phyloP scores from a whole-genome alignment of 352 stramenopile species.

The Globisporangium abappressorium region DNA sequence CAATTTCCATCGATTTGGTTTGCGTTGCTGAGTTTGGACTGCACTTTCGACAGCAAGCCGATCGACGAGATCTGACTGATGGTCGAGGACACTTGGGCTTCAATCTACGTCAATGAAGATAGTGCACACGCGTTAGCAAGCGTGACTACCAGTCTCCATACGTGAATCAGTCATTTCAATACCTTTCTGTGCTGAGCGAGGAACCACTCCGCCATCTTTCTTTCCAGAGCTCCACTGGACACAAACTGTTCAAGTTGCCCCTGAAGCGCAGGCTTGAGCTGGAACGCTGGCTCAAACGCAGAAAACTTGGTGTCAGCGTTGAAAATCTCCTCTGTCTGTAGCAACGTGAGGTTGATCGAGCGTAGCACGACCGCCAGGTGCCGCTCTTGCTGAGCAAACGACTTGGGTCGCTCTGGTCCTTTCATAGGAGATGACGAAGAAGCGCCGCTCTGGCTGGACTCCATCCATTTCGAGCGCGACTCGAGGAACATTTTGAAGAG shows the following conservation, averaged over 20 bases:
- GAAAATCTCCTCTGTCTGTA: conserved; percentile 63
- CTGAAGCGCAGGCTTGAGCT: conserved; percentile 26
- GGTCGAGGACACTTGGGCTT: conserved; percentile 32
- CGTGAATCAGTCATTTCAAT: not conserved
- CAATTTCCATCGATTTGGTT: conserved; percentile 37
- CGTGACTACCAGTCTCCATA: not conserved
- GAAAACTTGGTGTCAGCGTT: conserved; percentile 12
- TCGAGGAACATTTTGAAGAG: conserved; percentile 49
- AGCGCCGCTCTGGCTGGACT: conserved; percentile 2
- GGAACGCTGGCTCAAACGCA: conserved; percentile 26
- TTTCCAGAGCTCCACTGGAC: conserved; percentile 28
- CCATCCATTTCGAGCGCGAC: conserved; percentile 56
- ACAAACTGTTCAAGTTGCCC: conserved; percentile 28
- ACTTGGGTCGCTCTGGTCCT: conserved; percentile 6
- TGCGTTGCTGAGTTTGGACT: conserved; percentile 47
- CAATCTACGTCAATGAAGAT: conserved; percentile 28
- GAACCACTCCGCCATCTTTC: conserved; percentile 37
- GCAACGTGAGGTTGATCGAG: conserved; percentile 49
- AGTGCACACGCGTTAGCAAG: conserved; percentile 1
- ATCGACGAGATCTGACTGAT: conserved; percentile 64
- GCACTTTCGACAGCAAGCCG: conserved; percentile 47
- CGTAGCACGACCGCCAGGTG: conserved; percentile 57
- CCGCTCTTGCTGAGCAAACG: conserved; percentile 24
- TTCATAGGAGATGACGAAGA: not conserved
- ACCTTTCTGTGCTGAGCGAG: conserved; percentile 37